Percentiles rank a stretch among this genome's conserved stretches.
Evolutionary conservation across 345 rosid species (phyloP).

Genomic region (Gynandropsis gynandra): DNA sequence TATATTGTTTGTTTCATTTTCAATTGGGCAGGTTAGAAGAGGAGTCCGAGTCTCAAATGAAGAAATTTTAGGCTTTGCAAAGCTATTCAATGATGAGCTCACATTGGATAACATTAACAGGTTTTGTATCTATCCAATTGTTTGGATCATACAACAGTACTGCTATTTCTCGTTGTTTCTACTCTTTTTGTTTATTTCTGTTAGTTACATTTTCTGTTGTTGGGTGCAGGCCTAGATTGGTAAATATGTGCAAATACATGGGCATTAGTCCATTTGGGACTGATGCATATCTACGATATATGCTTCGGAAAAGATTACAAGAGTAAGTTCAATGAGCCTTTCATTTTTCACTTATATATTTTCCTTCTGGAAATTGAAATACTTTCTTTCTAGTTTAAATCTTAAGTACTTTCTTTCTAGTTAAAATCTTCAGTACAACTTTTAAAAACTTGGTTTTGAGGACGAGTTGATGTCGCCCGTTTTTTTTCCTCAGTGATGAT

Average conservation of each 20-base stretch:
- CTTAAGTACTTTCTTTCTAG: too few species aligned
- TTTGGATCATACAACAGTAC: not conserved
- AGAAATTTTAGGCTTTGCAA: conserved; percentile 94
- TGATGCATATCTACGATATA: conserved; percentile 85
- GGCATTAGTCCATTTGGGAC: conserved; percentile 94
- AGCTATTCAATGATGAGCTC: conserved; percentile 88
- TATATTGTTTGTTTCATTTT: conserved; percentile 16
- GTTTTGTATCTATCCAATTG: conserved; percentile 29
- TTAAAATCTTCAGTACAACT: too few species aligned
- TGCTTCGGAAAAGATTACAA: conserved; percentile 85
- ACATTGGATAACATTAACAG: conserved; percentile 96
- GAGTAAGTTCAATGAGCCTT: conserved; percentile 46
- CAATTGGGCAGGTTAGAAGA: conserved; percentile 66
- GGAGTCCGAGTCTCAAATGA: conserved; percentile 88
- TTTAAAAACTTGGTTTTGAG: too few species aligned
- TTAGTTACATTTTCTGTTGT: conserved; percentile 21
- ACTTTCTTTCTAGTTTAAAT: too few species aligned
- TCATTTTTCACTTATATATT: not conserved
- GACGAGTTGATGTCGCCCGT: too few species aligned
- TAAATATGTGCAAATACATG: conserved; percentile 98
- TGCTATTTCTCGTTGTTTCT: conserved; percentile 2
- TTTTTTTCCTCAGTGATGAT: conserved; percentile 2
- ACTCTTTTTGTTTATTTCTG: conserved; percentile 5
- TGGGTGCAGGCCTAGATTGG: conserved; percentile 72
- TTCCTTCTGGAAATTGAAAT: not conserved